Base-by-base conservation (phyloP, 306 rosid genomes). In the Trifolium subterraneum region DNA sequence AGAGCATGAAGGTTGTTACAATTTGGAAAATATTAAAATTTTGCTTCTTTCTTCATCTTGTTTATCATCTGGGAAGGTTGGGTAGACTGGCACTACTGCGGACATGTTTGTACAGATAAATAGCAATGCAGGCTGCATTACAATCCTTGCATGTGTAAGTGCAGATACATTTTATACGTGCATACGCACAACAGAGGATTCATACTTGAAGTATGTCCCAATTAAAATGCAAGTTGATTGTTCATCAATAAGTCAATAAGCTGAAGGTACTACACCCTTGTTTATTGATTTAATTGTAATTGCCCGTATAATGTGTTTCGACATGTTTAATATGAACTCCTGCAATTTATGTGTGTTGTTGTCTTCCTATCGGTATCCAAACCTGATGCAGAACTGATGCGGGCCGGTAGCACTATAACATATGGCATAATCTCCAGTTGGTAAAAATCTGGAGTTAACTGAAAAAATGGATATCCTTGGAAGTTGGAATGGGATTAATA, bases 21-120 rank as follows among this genome's bases (percentile, higher is more conserved):
- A 69, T 55, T 82, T 63, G 47, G 66, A 63, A 64, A 61, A 33
- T 77, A 68, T 73, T 68, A 63, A 59, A 69, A 12, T 55, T 82
- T 63, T 54, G 68, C 75, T 45, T 70, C 39, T 74, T 68, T 15
- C 22, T 52, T 63, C 55, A 78, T 72, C 45, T 48, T 69, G 47
- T 69, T 52, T 73, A 54, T 55, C 71, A 69, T 54, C 77, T 41
- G 20, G 35, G 45, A 25, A 68, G 66, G 52, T 51, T 3, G 22
- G 23, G 56, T 8, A 4, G 56, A 16, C 8, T 7, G 56, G 23
- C 56, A 2, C 56, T 50, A 50, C 56, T 50, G 12, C 4, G 22
- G 56, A 50, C 56, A 16, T 10, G 18, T 35, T 47, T 47, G 54
- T 47, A 47, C 54, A 47, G 54, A 47, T n/a, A 47, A 18, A 15